These are phyloP conservation scores for Saposhnikovia divaricata DNA, from an alignment of 129 eudicot genomes.

Conservation along the genomic window DNA sequence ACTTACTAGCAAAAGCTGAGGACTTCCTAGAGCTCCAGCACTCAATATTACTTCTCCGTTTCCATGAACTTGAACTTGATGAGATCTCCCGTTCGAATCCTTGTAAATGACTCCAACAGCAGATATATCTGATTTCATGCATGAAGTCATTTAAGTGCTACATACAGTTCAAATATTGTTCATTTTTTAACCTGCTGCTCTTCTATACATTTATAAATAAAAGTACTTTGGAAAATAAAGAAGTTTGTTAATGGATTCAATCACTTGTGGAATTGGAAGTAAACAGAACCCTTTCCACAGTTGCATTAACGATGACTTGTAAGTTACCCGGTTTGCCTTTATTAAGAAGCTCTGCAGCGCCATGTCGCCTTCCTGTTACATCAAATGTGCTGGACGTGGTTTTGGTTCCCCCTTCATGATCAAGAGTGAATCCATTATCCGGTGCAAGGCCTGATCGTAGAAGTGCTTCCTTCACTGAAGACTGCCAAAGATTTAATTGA, in stretches of 20 bases:
- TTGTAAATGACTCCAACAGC: constrained; percentile 27
- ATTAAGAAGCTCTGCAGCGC: constrained; percentile 37
- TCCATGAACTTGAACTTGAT: not conserved
- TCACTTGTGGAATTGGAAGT: constrained; percentile 8
- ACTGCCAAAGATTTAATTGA: constrained; percentile 20
- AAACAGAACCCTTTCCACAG: constrained; percentile 27
- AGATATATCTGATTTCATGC: not conserved
- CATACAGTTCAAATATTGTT: not conserved
- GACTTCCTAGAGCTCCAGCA: constrained; percentile 33
- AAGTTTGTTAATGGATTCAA: not conserved
- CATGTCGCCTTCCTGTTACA: constrained; percentile 36
- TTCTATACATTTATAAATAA: too few relatives aligned
- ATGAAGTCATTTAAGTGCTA: not conserved
- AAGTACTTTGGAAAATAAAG: not conserved
- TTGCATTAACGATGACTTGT: constrained; percentile 30
- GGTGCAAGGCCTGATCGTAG: constrained; percentile 18
- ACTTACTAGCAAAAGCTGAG: constrained; percentile 31
- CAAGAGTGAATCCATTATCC: constrained; percentile 26
- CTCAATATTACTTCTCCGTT: constrained; percentile 32
- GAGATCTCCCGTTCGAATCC: constrained; percentile 13
- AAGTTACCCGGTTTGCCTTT: constrained; percentile 25
- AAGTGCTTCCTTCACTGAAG: constrained; percentile 16
- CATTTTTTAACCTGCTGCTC: too few relatives aligned
- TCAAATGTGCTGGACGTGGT: constrained; percentile 29
- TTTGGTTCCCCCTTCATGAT: constrained; percentile 32